Evolutionary conservation across 192 early-diverging fungal species (phyloP).

Genomic region (Oehlia diaphana): DNA sequence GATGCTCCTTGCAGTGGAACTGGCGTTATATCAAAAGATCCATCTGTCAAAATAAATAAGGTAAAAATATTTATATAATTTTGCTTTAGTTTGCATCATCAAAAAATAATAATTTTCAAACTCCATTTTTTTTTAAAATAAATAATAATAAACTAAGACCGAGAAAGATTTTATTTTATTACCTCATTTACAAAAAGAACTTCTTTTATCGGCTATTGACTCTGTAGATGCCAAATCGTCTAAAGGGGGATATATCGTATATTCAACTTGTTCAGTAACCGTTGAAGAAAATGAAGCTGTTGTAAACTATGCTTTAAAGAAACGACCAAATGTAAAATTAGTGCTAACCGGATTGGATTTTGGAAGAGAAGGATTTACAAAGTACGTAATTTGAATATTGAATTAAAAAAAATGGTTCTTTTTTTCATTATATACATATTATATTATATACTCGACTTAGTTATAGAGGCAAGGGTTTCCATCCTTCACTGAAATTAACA

Average conservation of each 20-base stretch:
- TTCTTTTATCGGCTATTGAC: conserved; percentile 97
- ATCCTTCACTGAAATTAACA: conserved; percentile 77
- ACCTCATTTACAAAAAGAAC: conserved; percentile 92
- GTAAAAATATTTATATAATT: conserved; percentile 16
- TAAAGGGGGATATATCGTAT: conserved; percentile 96
- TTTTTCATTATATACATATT: neutral
- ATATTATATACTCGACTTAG: conserved; percentile 32
- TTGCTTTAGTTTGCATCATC: neutral
- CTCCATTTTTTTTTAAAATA: neutral
- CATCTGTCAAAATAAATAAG: conserved; percentile 94
- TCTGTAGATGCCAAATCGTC: conserved; percentile 89
- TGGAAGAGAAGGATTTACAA: conserved; percentile 87
- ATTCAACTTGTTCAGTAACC: conserved; percentile 97
- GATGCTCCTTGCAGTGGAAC: conserved; percentile 99
- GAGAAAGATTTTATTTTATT: conserved; percentile 91
- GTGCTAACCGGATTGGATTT: conserved; percentile 90
- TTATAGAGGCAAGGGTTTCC: conserved; percentile 88
- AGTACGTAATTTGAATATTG: conserved; percentile 36
- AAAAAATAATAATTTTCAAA: neutral
- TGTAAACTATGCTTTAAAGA: conserved; percentile 91
- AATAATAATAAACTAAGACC: conserved; percentile 37
- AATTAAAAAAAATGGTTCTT: neutral
- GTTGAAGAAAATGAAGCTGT: conserved; percentile 99
- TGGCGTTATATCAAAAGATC: conserved; percentile 98
- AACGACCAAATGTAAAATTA: conserved; percentile 92